These are phyloP conservation scores for Tuber magnatum DNA, from an alignment of 495 filamentous ascomycete genomes.

Conservation along the genomic window DNA sequence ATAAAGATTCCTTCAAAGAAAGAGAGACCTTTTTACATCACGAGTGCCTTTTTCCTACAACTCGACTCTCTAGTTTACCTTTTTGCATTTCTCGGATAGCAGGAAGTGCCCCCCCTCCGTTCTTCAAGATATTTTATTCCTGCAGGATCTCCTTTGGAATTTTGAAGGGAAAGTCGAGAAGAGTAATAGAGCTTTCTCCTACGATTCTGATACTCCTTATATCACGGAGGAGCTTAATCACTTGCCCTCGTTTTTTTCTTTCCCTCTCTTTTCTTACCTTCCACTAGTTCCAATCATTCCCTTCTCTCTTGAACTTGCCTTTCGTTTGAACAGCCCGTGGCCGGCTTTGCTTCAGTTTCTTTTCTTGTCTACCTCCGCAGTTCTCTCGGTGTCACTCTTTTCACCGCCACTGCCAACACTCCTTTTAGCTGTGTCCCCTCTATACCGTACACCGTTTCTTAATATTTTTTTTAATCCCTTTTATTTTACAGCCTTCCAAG, in stretches of 20 bases:
- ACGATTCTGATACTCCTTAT: conserved; percentile 20
- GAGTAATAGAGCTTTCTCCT: conserved; percentile 13
- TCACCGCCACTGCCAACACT: conserved; percentile 32
- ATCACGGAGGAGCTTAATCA: conserved; percentile 23
- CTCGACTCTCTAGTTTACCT: conserved; percentile 8
- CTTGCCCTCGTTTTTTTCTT: conserved; percentile 23
- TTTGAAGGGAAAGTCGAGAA: conserved; percentile 21
- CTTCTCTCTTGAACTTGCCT: conserved; percentile 11
- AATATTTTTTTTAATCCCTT: conserved; percentile 19
- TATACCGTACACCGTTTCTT: conserved; percentile 6
- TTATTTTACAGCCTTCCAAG: conserved; percentile 8
- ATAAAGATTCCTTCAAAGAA: background rate
- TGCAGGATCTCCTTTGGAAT: conserved; percentile 20
- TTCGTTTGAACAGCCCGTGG: background rate
- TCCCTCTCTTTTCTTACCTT: conserved; percentile 22
- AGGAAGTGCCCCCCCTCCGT: conserved; percentile 26
- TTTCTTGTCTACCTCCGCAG: conserved; percentile 16
- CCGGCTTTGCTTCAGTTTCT: conserved; percentile 18
- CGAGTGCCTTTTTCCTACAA: conserved; percentile 13
- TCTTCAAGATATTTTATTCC: conserved; percentile 28
- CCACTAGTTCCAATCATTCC: conserved; percentile 5
- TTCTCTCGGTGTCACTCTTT: conserved; percentile 34
- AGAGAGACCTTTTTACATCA: background rate
- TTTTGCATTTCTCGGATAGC: conserved; percentile 26
- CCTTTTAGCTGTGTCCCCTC: conserved; percentile 29